These are phyloP conservation scores for Aspergillus sp. DNA, from an alignment of 2,329 filamentous ascomycete genomes.

Conservation along the genomic window DNA sequence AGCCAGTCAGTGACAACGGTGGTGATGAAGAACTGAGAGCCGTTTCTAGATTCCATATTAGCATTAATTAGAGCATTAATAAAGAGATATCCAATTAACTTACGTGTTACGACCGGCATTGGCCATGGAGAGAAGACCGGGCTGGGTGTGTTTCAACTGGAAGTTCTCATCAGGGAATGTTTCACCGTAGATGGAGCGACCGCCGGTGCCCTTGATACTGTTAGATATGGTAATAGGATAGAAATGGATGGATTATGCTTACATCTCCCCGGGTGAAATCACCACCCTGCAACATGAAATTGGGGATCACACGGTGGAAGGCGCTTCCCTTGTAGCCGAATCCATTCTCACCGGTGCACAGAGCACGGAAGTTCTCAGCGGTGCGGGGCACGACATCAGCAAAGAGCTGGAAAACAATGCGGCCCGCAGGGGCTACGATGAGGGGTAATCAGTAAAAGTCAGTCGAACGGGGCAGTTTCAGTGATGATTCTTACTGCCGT, in stretches of 20 bases:
- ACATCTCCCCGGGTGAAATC: background rate
- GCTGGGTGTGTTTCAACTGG: background rate
- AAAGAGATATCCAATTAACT: background rate
- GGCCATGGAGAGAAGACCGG: slow-evolving; percentile 5
- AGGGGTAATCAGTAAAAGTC: too few relatives aligned
- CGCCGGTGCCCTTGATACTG: slow-evolving; percentile 3
- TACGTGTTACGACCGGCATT: slow-evolving; percentile 20
- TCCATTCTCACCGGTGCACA: background rate
- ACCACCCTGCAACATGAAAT: slow-evolving; percentile 89
- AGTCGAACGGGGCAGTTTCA: too few relatives aligned
- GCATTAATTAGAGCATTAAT: background rate
- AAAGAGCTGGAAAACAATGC: too few relatives aligned
- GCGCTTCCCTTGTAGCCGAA: slow-evolving; percentile 62
- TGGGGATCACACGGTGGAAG: slow-evolving; percentile 84
- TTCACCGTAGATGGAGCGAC: slow-evolving; percentile 3
- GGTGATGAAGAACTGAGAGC: slow-evolving; percentile 49
- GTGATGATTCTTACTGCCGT: too few relatives aligned
- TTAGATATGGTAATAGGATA: too few relatives aligned
- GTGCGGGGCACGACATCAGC: background rate
- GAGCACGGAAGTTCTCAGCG: background rate
- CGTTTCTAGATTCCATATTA: background rate
- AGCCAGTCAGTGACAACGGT: slow-evolving; percentile 56
- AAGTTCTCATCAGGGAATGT: slow-evolving; percentile 10
- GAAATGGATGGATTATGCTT: background rate
- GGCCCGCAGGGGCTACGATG: too few relatives aligned